These are phyloP conservation scores for Suillus ampliporus DNA, from an alignment of 768 basidiomycete species.

Conservation along the genomic window DNA sequence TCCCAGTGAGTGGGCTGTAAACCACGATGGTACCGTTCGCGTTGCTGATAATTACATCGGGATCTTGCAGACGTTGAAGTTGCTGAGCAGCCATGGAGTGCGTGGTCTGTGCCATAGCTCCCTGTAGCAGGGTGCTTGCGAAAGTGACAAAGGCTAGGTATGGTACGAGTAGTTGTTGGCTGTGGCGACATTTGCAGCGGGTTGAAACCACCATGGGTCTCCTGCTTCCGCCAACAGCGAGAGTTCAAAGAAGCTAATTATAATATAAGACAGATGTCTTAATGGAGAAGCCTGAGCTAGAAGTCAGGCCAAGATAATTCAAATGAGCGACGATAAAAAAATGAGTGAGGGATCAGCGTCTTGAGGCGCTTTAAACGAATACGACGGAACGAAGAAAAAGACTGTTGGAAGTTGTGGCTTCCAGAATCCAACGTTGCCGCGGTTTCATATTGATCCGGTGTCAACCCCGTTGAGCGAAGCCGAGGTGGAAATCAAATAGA, in stretches of 20 bases:
- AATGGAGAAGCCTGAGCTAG: neutral
- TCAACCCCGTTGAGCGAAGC: neutral
- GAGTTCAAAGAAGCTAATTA: constrained; percentile 1
- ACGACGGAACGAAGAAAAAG: constrained; percentile 3
- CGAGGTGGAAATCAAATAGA: neutral
- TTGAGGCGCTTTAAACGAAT: neutral
- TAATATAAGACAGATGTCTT: too few relatives aligned
- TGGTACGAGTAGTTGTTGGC: neutral
- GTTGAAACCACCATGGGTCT: constrained; percentile 8
- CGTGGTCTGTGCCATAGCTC: constrained; percentile 5
- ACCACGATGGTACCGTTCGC: constrained; percentile 46
- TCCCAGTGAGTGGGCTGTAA: constrained; percentile 49
- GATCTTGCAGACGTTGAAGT: constrained; percentile 32
- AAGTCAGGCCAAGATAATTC: neutral
- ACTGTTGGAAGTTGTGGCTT: neutral
- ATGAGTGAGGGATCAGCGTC: constrained; percentile 4
- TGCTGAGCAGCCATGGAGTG: constrained; percentile 7
- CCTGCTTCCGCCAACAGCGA: constrained; percentile 2
- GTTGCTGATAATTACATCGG: constrained; percentile 33
- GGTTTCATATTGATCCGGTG: neutral
- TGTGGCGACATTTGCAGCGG: constrained; percentile 7
- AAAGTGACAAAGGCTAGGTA: neutral
- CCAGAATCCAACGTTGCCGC: neutral
- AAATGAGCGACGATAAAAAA: constrained; percentile 4
- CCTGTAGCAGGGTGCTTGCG: constrained; percentile 1